Evolutionary conservation across 306 rosid species (phyloP).

Genomic region (Ormosia semicastrata): DNA sequence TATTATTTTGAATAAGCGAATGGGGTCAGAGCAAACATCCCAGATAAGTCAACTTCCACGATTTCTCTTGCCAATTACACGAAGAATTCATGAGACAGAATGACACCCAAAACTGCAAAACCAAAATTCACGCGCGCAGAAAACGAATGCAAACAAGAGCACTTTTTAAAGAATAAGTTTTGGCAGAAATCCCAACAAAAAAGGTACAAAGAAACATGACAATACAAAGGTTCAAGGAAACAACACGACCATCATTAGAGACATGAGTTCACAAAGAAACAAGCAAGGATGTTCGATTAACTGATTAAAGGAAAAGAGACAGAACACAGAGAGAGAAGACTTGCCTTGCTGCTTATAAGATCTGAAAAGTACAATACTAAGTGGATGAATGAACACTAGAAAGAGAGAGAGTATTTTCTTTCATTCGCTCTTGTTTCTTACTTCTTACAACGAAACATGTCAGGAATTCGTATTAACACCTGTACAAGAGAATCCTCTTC

Average conservation of each 20-base stretch:
- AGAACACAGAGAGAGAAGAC: background rate
- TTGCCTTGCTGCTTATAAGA: slow-evolving; percentile 6
- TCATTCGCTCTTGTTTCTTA: background rate
- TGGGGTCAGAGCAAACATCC: background rate
- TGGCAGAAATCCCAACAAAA: background rate
- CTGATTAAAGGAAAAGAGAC: background rate
- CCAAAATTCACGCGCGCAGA: background rate
- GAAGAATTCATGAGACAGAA: background rate
- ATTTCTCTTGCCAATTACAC: background rate
- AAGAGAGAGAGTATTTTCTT: background rate
- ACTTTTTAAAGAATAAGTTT: too few species aligned
- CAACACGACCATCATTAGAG: background rate
- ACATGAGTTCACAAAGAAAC: slow-evolving; percentile 7
- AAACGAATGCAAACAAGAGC: background rate
- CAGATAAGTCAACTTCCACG: background rate
- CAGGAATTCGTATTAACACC: background rate
- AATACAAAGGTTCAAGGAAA: background rate
- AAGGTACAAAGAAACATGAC: background rate
- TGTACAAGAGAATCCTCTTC: background rate
- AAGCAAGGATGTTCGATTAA: slow-evolving; percentile 9
- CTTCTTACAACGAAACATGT: slow-evolving; percentile 20
- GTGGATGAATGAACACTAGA: background rate
- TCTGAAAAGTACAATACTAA: background rate
- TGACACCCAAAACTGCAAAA: background rate
- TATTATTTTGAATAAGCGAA: background rate